phyloP scores from a whole-genome alignment of 2,329 filamentous ascomycete genomes.

The Xylaria arbuscula region DNA sequence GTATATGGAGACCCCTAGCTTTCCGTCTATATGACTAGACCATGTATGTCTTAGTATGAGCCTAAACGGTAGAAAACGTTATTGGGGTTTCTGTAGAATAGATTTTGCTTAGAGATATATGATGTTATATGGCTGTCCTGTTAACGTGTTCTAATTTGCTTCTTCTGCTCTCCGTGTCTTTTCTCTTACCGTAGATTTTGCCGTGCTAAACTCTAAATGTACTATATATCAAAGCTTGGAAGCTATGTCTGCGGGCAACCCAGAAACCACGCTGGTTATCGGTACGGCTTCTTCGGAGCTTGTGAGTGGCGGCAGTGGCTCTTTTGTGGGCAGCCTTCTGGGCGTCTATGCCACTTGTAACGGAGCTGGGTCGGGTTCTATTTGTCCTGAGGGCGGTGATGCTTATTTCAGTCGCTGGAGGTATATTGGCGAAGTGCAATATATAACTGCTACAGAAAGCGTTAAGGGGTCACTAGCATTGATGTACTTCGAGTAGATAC shows the following conservation, averaged over 20 bases:
- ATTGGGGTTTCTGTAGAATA: too few species aligned
- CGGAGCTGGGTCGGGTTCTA: constrained; percentile 46
- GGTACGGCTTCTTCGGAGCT: constrained; percentile 47
- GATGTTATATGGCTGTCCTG: too few species aligned
- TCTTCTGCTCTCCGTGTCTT: too few species aligned
- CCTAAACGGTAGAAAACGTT: too few species aligned
- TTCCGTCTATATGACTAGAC: too few species aligned
- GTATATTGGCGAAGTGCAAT: constrained; percentile 44
- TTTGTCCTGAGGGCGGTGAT: constrained; percentile 47
- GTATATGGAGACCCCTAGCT: too few species aligned
- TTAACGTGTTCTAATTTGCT: too few species aligned
- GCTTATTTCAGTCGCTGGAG: constrained; percentile 48
- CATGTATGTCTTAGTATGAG: too few species aligned
- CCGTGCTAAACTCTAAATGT: too few species aligned
- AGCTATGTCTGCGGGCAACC: constrained; percentile 42
- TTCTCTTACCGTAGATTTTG: too few species aligned
- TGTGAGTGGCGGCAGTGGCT: constrained; percentile 50
- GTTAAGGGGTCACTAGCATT: constrained; percentile 8
- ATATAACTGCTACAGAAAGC: constrained; percentile 43
- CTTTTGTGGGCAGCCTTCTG: constrained; percentile 51
- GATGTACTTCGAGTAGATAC: not conserved
- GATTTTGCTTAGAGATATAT: too few species aligned
- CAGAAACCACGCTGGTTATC: constrained; percentile 37
- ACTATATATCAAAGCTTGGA: constrained; percentile 39
- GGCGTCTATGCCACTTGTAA: constrained; percentile 54